Conservation (phyloP, 177 flowering plant genomes). For the Tripterygium wilfordii region DNA sequence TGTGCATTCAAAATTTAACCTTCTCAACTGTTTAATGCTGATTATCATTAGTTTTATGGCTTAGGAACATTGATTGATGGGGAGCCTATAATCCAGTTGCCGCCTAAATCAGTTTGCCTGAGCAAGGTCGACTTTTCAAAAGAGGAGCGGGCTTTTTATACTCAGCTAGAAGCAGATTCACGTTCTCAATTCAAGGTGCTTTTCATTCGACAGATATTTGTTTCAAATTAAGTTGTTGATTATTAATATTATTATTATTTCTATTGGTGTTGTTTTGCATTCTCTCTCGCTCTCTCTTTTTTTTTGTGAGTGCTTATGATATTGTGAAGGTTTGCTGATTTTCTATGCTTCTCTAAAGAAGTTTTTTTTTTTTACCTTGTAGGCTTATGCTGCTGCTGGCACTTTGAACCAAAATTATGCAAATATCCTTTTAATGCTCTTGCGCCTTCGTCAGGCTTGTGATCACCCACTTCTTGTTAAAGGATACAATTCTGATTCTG, state of each 20-base stretch:
- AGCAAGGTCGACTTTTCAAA: conserved; percentile 64
- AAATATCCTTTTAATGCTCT: conserved; percentile 82
- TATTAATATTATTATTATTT: neutral
- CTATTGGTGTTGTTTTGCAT: neutral
- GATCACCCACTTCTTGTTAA: conserved; percentile 90
- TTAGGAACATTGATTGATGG: conserved; percentile 74
- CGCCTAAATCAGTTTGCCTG: conserved; percentile 65
- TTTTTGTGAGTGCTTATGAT: neutral
- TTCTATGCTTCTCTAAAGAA: neutral
- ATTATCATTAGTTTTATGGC: conserved; percentile 9
- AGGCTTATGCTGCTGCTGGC: conserved; percentile 96
- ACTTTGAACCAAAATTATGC: conserved; percentile 91
- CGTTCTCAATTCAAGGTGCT: conserved; percentile 81
- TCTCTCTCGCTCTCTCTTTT: neutral
- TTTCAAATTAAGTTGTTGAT: too few species aligned
- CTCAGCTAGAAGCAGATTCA: conserved; percentile 76
- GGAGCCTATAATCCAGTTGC: conserved; percentile 78
- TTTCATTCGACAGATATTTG: too few species aligned
- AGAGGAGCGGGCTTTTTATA: conserved; percentile 84
- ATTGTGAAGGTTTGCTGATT: neutral
- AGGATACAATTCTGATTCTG: conserved; percentile 47
- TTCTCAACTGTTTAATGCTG: neutral
- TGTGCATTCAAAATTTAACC: neutral
- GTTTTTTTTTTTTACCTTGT: conserved; percentile 16
- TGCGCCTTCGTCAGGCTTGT: conserved; percentile 97